These are phyloP conservation scores for Reticulascus tulasneorum DNA, from an alignment of 2,329 filamentous ascomycete species.

Conservation along the genomic window DNA sequence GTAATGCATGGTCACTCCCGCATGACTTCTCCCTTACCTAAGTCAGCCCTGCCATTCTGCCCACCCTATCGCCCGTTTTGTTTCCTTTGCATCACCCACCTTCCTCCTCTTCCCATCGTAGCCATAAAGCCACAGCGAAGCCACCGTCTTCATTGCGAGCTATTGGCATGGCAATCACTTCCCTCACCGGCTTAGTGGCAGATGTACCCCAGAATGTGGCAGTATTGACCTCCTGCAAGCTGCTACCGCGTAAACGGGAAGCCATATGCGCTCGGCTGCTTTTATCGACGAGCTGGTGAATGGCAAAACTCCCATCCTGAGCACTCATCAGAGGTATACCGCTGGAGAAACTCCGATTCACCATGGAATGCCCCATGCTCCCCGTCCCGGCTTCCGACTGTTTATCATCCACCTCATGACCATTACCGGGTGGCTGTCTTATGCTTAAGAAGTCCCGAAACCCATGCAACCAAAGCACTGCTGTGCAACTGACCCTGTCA, in stretches of 20 bases:
- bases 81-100: background rate
- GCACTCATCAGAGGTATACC: too few relatives aligned
- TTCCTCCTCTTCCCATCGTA: conserved; percentile 6
- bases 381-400: conserved; percentile 12
- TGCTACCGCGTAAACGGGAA: too few relatives aligned
- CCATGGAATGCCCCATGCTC: too few relatives aligned
- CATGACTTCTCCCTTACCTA: conserved; percentile 12
- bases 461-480: conserved; percentile 1
- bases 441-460: conserved; percentile 10
- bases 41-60: conserved; percentile 1
- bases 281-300: background rate
- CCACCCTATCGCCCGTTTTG: too few relatives aligned
- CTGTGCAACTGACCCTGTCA: conserved; percentile 6
- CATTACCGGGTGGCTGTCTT: conserved; percentile 5
- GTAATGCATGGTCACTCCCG: conserved; percentile 1
- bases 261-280: background rate
- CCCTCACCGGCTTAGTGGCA: too few relatives aligned
- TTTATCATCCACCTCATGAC: conserved; percentile 2
- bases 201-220: background rate
- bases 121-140: conserved; percentile 7
- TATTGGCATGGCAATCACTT: too few relatives aligned
- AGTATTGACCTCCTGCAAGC: too few relatives aligned
- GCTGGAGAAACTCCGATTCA: too few relatives aligned
- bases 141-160: too few relatives aligned
- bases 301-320: too few relatives aligned